Evolutionary conservation across 176 grass and related monocot species (phyloP).

Genomic region (Pharus latifolius): DNA sequence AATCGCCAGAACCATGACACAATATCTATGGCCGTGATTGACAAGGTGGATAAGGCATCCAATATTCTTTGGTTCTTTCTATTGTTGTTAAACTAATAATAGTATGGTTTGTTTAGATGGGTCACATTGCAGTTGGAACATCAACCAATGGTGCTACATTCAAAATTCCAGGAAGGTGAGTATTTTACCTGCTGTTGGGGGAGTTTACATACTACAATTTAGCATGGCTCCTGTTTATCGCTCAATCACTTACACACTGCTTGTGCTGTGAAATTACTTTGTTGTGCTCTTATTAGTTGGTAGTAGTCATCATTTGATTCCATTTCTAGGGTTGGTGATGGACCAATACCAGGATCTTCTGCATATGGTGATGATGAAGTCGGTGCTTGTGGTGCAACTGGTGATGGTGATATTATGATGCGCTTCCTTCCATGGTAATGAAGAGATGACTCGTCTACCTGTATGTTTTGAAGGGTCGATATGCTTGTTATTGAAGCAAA

Average conservation of each 20-base stretch:
- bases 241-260: background rate
- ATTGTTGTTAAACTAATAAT: constrained; percentile 12
- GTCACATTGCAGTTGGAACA: constrained; percentile 77
- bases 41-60: constrained; percentile 44
- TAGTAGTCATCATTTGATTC: constrained; percentile 14
- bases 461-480: too few relatives aligned
- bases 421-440: constrained; percentile 89
- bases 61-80: background rate
- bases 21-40: constrained; percentile 86
- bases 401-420: constrained; percentile 99
- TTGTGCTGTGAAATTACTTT: background rate
- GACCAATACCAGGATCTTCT: constrained; percentile 78
- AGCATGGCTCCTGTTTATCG: background rate
- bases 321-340: constrained; percentile 97
- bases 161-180: constrained; percentile 89
- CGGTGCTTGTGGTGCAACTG: constrained; percentile 84
- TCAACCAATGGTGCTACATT: constrained; percentile 93
- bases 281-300: background rate
- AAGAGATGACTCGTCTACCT: background rate
- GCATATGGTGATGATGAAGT: constrained; percentile 83
- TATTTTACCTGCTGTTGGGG: background rate
- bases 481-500: too few relatives aligned
- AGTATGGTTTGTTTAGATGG: constrained; percentile 42
- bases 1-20: constrained; percentile 76
- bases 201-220: background rate